Conservation (phyloP, 164 flowering plant genomes). For the Echeveria elegans region DNA sequence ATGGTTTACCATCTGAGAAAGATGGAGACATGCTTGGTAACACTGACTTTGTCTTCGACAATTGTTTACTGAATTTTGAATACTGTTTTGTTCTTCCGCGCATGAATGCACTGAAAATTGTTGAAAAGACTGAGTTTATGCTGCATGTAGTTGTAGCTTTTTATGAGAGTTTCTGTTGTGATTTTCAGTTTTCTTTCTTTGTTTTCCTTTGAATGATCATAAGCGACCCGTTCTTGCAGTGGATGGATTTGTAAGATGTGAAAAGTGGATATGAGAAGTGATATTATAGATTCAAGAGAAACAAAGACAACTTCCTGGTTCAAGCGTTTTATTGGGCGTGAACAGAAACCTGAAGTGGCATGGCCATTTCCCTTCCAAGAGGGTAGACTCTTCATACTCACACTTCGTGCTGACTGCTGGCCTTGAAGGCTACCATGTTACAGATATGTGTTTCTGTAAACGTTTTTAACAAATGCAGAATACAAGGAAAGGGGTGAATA, state of each 20-base stretch:
- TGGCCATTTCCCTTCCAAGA: conserved; percentile 95
- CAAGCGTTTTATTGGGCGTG: conserved; percentile 82
- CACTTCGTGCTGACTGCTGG: conserved; percentile 92
- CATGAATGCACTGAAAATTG: background rate
- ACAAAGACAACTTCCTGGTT: conserved; percentile 88
- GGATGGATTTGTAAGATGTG: conserved; percentile 82
- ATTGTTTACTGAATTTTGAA: background rate
- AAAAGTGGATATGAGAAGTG: conserved; percentile 82
- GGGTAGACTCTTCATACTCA: conserved; percentile 71
- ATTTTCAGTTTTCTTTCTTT: background rate
- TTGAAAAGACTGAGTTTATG: background rate
- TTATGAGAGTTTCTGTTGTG: background rate
- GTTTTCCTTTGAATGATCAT: conserved; percentile 6
- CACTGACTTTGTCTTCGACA: background rate
- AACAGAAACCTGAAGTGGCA: conserved; percentile 75
- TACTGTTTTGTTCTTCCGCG: background rate
- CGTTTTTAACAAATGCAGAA: conserved; percentile 34
- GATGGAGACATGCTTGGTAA: conserved; percentile 77
- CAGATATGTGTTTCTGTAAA: background rate
- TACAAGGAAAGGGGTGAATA: conserved; percentile 84
- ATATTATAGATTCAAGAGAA: conserved; percentile 51
- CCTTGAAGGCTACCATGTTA: conserved; percentile 78
- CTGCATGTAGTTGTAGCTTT: background rate
- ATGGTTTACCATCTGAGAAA: conserved; percentile 57
- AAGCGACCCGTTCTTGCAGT: conserved; percentile 35